A percentile compares a stretch with the other conserved stretches of the same genome.
phyloP scores from a whole-genome alignment of 768 basidiomycete species.

The Galerina sulciceps region DNA sequence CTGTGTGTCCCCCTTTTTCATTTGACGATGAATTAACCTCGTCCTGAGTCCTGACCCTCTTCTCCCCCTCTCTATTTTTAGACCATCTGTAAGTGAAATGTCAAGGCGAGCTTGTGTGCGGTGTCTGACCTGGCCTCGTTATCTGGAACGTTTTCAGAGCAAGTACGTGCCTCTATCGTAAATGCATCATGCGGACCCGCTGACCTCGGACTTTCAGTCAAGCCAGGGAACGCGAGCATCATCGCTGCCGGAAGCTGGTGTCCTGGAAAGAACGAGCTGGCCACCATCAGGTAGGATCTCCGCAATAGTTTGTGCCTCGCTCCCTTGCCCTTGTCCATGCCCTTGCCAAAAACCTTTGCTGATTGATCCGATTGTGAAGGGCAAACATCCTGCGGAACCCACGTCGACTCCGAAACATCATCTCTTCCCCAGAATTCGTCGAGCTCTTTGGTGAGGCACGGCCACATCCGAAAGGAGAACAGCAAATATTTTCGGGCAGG shows the following conservation, averaged over 20 bases:
- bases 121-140: neutral
- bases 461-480: constrained; percentile 61
- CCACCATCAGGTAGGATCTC: constrained; percentile 62
- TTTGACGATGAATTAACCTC: neutral
- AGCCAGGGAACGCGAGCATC: constrained; percentile 67
- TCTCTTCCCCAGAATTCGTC: constrained; percentile 75
- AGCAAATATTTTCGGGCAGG: constrained; percentile 84
- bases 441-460: constrained; percentile 74
- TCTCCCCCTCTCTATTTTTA: constrained; percentile 23
- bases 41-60: neutral
- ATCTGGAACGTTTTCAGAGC: constrained; percentile 4
- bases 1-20: constrained; percentile 57
- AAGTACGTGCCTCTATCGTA: constrained; percentile 24
- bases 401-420: constrained; percentile 62
- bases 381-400: constrained; percentile 68
- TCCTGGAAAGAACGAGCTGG: constrained; percentile 79
- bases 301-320: too few relatives aligned
- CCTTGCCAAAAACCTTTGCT: too few relatives aligned
- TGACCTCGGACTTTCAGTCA: constrained; percentile 44
- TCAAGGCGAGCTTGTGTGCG: neutral
- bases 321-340: too few relatives aligned
- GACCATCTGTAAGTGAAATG: constrained; percentile 62
- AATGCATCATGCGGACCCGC: neutral
- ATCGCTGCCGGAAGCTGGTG: constrained; percentile 85
- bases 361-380: constrained; percentile 31